Base-by-base conservation (phyloP, 2,329 filamentous ascomycete genomes). In the Pseudogymnoascus sp. region DNA sequence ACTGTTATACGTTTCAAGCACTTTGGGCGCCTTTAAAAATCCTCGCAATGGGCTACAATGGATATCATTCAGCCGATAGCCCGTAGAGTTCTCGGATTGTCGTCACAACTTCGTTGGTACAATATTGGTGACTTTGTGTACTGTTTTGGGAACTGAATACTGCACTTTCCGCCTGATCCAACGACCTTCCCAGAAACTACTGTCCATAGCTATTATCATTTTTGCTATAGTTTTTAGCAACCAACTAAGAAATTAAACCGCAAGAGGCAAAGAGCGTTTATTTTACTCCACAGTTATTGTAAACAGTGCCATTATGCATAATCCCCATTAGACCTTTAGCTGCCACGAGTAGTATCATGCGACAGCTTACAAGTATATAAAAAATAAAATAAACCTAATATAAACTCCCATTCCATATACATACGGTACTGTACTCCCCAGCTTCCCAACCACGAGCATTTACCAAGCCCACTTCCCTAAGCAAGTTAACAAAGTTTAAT, bases 401-500 rank as follows among this genome's bases (percentile, higher is more conserved):
- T 33, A 33, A 55, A 55, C 49, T 55, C 49, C 49, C 29, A n/a
- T 3, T 19, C n/a, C 29, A 33, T 55, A 55, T 55, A 19, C 29
- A 33, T 55, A 55, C 49, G 33, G 49, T 10, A 21, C 16, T 21
- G 19, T 33, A 35, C 35, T 19, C 8, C 29, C 16, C 31, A 35
- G 26, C 21, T 39, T 26, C 6, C 19, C 52, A 21, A 26, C 12
- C 35, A 6, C 8, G 3, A 39, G 26, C 21, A 2, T 31, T 37
- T 38, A 61, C 62, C 26, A 49, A 38, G 49, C 23, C 33, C 35
- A 43, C n/a, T 61, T 33, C 55, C 21, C 49, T 4, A 16, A 55
- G 26, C 26, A 55, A 19, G 11, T 23, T 58, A 31, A n/a, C 14
- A 19, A 61, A 58, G 14, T 58, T 45, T 39, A 60, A 67, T 92